These are phyloP conservation scores for Sordaria brevicollis DNA, from an alignment of 495 filamentous ascomycete genomes.

Conservation along the genomic window DNA sequence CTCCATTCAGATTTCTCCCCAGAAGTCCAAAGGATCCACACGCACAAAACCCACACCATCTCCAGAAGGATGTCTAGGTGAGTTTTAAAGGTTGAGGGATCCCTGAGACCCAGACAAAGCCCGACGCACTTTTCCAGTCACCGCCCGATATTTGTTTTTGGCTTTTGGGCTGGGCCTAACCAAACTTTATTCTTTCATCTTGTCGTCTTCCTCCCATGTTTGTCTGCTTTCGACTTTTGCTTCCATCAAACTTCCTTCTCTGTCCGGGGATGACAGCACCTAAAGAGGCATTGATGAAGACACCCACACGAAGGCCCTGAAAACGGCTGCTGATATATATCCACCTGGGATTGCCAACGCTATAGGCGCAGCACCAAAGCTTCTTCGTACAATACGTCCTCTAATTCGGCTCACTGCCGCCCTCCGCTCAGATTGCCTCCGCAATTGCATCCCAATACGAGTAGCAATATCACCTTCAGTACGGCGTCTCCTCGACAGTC, in stretches of 20 bases:
- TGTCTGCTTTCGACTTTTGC: background rate
- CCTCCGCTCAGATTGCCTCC: conserved; percentile 2
- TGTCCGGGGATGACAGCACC: conserved; percentile 9
- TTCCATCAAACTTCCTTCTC: conserved; percentile 9
- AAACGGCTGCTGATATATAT: background rate
- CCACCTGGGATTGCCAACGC: background rate
- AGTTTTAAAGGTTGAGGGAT: background rate
- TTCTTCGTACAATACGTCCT: conserved; percentile 5
- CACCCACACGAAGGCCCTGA: background rate
- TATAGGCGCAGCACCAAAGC: background rate
- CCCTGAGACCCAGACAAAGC: background rate
- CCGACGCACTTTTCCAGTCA: background rate
- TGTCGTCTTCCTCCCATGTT: background rate
- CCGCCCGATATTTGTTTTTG: background rate
- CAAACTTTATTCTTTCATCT: background rate
- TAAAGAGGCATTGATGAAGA: conserved; percentile 1
- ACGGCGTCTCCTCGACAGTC: conserved; percentile 1
- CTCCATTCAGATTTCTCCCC: background rate
- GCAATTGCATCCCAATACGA: background rate
- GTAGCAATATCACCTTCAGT: background rate
- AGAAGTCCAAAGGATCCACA: background rate
- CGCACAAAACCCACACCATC: background rate
- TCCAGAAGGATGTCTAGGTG: background rate
- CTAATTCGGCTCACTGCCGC: conserved; percentile 9
- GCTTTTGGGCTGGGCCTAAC: background rate